A percentile compares a stretch with the other conserved stretches of the same genome.
phyloP scores from a whole-genome alignment of 257 asterid genomes.

The Eucommia ulmoides region DNA sequence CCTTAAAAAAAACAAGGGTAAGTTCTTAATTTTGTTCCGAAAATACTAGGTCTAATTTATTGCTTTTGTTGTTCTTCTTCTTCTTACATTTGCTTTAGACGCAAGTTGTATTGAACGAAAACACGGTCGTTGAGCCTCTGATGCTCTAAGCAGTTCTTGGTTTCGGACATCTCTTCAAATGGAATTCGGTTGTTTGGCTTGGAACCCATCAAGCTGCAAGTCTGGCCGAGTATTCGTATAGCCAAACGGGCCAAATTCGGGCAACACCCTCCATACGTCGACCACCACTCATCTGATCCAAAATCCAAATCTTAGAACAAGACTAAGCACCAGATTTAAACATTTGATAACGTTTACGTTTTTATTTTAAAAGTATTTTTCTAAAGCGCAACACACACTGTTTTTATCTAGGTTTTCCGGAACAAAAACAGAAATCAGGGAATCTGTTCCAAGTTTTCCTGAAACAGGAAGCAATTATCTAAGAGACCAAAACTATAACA shows the following conservation, averaged over 20 bases:
- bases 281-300: constrained; percentile 91
- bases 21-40: constrained; percentile 2
- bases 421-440: too few relatives aligned
- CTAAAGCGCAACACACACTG: too few relatives aligned
- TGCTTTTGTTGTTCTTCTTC: neutral
- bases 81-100: constrained; percentile 64
- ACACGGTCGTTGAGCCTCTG: constrained; percentile 71
- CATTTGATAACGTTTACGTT: too few relatives aligned
- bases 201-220: constrained; percentile 58
- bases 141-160: constrained; percentile 62
- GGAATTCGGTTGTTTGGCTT: constrained; percentile 41
- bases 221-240: constrained; percentile 78
- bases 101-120: constrained; percentile 71
- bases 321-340: too few relatives aligned
- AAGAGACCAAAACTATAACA: too few relatives aligned
- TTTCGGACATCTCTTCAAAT: constrained; percentile 52
- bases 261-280: constrained; percentile 83
- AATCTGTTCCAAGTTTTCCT: too few relatives aligned
- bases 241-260: constrained; percentile 87
- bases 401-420: too few relatives aligned
- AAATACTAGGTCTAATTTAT: neutral
- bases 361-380: too few relatives aligned
- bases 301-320: constrained; percentile 10
- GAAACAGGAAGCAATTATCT: too few relatives aligned
- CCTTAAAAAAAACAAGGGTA: constrained; percentile 14